These are phyloP conservation scores for Litchi chinensis DNA, from an alignment of 345 rosid genomes.

Conservation along the genomic window DNA sequence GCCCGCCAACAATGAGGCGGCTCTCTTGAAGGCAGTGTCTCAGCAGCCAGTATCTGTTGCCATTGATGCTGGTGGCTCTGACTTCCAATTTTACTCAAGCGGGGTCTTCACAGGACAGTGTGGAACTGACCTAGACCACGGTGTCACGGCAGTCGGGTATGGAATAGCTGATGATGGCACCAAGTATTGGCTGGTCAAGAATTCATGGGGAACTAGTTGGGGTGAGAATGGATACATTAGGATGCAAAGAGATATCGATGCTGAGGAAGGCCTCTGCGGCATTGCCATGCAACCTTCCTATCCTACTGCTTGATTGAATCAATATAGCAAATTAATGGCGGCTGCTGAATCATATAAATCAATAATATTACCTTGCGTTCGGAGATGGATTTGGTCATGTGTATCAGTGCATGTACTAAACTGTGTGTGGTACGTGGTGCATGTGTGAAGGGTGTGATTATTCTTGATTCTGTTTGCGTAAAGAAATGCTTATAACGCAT, in stretches of 20 bases:
- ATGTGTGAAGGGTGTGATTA: background rate
- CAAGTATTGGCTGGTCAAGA: conserved; percentile 32
- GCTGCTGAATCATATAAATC: background rate
- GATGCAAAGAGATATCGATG: conserved; percentile 24
- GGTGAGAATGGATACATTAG: conserved; percentile 27
- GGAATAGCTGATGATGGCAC: conserved; percentile 19
- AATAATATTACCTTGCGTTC: background rate
- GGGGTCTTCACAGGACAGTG: conserved; percentile 26
- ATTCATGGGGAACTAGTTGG: conserved; percentile 30
- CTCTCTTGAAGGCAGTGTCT: conserved; percentile 28
- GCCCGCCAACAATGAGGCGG: conserved; percentile 21
- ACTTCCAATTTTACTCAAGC: conserved; percentile 24
- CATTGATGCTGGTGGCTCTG: conserved; percentile 23
- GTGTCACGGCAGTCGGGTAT: conserved; percentile 26
- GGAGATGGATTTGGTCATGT: background rate
- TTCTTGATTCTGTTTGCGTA: background rate
- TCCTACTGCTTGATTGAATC: conserved; percentile 10
- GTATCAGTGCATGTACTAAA: background rate
- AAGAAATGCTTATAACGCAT: background rate
- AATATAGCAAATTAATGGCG: background rate
- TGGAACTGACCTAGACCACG: conserved; percentile 24
- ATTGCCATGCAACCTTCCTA: conserved; percentile 26
- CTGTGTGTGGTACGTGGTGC: background rate
- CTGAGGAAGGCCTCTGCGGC: conserved; percentile 24
- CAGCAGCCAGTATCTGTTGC: conserved; percentile 28